These are phyloP conservation scores for Botryotinia narcissicola DNA, from an alignment of 2,329 filamentous ascomycete species.

Conservation along the genomic window DNA sequence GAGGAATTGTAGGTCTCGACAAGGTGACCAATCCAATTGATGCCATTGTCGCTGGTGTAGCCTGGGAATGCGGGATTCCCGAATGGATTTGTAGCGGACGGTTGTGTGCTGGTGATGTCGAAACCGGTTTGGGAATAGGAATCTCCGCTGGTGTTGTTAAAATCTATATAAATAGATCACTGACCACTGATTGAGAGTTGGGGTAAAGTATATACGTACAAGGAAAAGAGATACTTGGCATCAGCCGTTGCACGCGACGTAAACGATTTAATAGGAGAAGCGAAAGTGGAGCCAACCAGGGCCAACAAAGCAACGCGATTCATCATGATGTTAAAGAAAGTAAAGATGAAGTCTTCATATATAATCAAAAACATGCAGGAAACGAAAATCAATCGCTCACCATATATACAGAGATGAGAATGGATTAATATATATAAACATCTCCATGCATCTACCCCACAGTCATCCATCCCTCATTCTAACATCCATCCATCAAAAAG, in stretches of 20 bases:
- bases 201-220: background rate
- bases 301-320: conserved; percentile 10
- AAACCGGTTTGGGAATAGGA: conserved; percentile 40
- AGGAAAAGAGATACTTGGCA: conserved; percentile 17
- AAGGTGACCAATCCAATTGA: conserved; percentile 47
- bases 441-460: too few relatives aligned
- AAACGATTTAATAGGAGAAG: conserved; percentile 6
- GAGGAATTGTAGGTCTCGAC: conserved; percentile 42
- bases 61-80: conserved; percentile 40
- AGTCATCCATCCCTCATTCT: too few relatives aligned
- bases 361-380: background rate
- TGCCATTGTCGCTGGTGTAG: conserved; percentile 28
- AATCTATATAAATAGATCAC: too few relatives aligned
- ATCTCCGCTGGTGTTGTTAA: conserved; percentile 35
- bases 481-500: too few relatives aligned
- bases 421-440: background rate
- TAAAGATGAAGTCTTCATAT: background rate
- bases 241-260: background rate
- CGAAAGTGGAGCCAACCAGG: conserved; percentile 13
- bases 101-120: conserved; percentile 34
- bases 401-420: background rate
- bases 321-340: background rate
- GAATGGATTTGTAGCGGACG: conserved; percentile 37
- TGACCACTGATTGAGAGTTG: background rate
- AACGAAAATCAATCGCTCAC: background rate